Base-by-base conservation (phyloP, 345 rosid species). In the Murraya koenigii region DNA sequence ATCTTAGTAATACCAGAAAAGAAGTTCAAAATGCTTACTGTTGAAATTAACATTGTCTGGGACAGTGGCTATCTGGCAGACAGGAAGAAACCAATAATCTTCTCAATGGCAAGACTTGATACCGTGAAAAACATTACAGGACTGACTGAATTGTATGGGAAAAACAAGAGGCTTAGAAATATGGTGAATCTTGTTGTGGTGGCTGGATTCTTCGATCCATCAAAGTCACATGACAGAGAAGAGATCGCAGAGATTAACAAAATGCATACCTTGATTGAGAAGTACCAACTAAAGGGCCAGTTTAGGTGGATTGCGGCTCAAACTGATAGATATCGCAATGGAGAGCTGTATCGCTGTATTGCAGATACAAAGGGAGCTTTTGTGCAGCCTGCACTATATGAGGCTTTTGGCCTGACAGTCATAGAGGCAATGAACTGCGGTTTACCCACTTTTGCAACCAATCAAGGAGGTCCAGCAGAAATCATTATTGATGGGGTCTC, bases 341-440 rank as follows among this genome's bases (percentile, higher is more conserved):
- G 93, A 62, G 99, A 96, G 87, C 89, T 96, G 20, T 94, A 96
- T 68, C 90, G 99, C 55, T 92, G 86, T 80, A 88, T 96, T 76
- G 98, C 99, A 9, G 99, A 96, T 75, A 87, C 97, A 23, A 91
- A 89, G 70, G 98, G 99, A 78, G 93, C 94, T 72, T 96, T 92
- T 65, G 92, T 91, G 73, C 98, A 96, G 83, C 98, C 99, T 10
- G 99, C 99, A 61, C 83, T 96, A 11, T 96, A 94, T 75, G 99
- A 96, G 82, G 98, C 98, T 68, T 96, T 96, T 75, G 98, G 98
- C 61, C 83, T 96, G 32, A 96, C 99, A 0, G 98, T 96, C 69
- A 94, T 94, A 2, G 98, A 96, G 85, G 99, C 98, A 11, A 96
- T 96, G 97, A 92, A 90, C 90, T 92, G 98, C 66, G 98, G 99